Percentiles rank a stretch among this genome's conserved stretches.
Conservation (phyloP, 768 basidiomycete species). For the Boletus rufocinnamomeus region DNA sequence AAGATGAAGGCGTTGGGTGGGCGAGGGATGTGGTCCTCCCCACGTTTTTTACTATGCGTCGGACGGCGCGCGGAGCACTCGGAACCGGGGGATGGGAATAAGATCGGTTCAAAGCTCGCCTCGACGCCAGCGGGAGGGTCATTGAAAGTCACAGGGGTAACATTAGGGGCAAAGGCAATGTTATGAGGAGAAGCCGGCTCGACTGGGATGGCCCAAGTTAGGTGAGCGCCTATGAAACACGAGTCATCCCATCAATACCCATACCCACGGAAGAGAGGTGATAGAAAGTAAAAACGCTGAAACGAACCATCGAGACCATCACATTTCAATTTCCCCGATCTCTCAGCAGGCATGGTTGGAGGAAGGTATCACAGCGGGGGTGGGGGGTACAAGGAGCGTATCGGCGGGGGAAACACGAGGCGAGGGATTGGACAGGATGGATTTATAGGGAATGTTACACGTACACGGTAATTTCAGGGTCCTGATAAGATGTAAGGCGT, state of each 20-base stretch:
- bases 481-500: constrained; percentile 33
- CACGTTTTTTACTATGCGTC: constrained; percentile 69
- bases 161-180: constrained; percentile 58
- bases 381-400: constrained; percentile 22
- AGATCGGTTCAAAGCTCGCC: constrained; percentile 44
- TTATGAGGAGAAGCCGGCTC: constrained; percentile 40
- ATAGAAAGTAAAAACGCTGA: background rate
- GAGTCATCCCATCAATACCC: constrained; percentile 18
- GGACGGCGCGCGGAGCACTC: constrained; percentile 41
- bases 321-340: constrained; percentile 41
- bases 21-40: constrained; percentile 76
- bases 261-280: constrained; percentile 4
- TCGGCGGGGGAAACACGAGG: constrained; percentile 30
- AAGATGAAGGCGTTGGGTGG: constrained; percentile 88
- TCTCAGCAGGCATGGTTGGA: constrained; percentile 48
- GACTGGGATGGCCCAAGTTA: constrained; percentile 48
- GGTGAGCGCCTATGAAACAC: constrained; percentile 39
- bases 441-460: constrained; percentile 36
- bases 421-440: constrained; percentile 16
- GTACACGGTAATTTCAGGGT: constrained; percentile 40
- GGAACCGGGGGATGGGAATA: constrained; percentile 57
- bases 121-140: constrained; percentile 44
- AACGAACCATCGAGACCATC: constrained; percentile 39
- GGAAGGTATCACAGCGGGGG: constrained; percentile 29
- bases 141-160: constrained; percentile 60